Base-by-base conservation (phyloP, 208 protist genomes). In the Balamuthia mandrillaris region DNA sequence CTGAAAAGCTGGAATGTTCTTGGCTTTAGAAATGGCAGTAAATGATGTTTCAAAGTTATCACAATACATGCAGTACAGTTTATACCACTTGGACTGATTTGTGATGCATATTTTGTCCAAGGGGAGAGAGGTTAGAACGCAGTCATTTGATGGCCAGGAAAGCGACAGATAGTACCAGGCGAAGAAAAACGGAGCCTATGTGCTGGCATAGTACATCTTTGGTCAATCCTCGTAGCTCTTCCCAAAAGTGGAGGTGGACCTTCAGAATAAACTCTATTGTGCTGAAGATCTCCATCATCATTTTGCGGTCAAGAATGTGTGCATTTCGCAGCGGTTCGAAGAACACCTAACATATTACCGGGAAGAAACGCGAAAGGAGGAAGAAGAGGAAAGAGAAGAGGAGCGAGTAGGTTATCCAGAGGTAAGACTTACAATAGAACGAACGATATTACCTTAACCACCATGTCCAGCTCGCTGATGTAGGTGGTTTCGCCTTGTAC, bases 41-140 rank as follows among this genome's bases (percentile, higher is more conserved):
- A 75, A 75, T 29, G 66, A 52, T 16, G 35, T 56, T 39, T 75
- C 66, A 39, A 51, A 75, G 66, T 75, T 75, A 39, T 75, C 66
- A 39, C 66, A 75, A 39, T 75, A 75, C 66, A 75, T 75, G 42
- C 66, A 75, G 3, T 75, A 75, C 66, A 75, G 66, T 39, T 75
- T 75, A 24, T 75, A 75, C 66, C 66, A 75, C 33, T 24, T 10
- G 7, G 66, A 35, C 66, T 75, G 42, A 16, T n/a, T n/a, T n/a
- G n/a, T n/a, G n/a, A n/a, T n/a, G n/a, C n/a, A n/a, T n/a, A n/a
- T n/a, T n/a, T n/a, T n/a, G n/a, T n/a, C n/a, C n/a, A 12, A 68
- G 29, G 29, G 29, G 18, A 24, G n/a, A 68, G 24, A 68, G 16
- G 29, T 35, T 12, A 68, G 29, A 29, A 39, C 16, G 14, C 29